Percentiles rank a stretch among this genome's conserved stretches.
These are phyloP conservation scores for Alliaria petiolata DNA, from an alignment of 345 rosid genomes.

Conservation along the genomic window DNA sequence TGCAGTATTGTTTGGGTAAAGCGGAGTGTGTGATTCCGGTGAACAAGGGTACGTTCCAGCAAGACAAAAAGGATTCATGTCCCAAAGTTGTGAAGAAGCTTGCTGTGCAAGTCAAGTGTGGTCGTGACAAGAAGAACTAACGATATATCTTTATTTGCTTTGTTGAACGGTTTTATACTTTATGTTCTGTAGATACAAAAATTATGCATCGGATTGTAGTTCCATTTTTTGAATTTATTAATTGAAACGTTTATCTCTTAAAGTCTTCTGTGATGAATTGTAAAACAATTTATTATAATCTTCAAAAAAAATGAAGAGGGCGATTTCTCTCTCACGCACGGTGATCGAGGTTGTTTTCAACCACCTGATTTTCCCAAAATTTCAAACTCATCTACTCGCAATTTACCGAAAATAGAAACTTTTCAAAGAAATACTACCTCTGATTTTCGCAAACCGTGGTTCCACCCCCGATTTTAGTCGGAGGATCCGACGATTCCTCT, in stretches of 20 bases:
- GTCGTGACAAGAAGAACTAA: slow-evolving; percentile 24
- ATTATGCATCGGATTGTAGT: not conserved
- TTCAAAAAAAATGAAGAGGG: no score
- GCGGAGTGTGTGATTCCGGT: slow-evolving; percentile 48
- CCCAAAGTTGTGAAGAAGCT: slow-evolving; percentile 21
- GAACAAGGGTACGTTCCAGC: slow-evolving; percentile 36
- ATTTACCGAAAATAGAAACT: no score
- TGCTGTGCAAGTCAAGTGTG: slow-evolving; percentile 37
- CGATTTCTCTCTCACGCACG: no score
- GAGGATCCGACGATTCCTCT: no score
- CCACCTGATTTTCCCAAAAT: no score
- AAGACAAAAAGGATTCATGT: slow-evolving; percentile 25
- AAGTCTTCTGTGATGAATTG: no score
- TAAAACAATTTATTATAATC: no score
- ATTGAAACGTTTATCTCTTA: not conserved
- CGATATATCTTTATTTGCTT: not conserved
- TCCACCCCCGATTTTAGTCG: no score
- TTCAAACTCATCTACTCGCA: no score
- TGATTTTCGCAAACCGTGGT: no score
- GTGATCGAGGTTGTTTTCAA: no score
- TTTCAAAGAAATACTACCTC: no score
- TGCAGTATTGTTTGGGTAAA: slow-evolving; percentile 71
- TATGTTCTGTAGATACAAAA: slow-evolving; percentile 1
- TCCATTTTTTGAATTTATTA: not conserved
- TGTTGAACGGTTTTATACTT: not conserved